Percentiles rank a stretch among this genome's conserved stretches.
These are phyloP conservation scores for Vanrija humicola DNA, from an alignment of 1,284 basidiomycete genomes.

Conservation along the genomic window DNA sequence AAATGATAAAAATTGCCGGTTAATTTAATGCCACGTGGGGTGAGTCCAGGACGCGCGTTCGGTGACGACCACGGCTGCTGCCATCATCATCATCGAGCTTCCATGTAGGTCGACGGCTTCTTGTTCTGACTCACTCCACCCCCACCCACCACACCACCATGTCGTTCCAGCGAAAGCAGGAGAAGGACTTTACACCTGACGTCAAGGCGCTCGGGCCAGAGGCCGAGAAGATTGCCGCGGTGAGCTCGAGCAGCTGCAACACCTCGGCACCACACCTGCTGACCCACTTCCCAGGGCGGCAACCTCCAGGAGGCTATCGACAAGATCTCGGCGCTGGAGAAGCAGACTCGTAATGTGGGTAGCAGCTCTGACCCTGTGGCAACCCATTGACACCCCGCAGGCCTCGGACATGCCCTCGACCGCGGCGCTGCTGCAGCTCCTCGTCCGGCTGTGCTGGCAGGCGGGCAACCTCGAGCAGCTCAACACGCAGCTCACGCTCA, in stretches of 20 bases:
- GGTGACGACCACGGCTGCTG: background rate
- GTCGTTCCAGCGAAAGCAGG: slow-evolving; percentile 52
- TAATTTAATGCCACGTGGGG: slow-evolving; percentile 11
- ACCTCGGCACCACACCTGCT: background rate
- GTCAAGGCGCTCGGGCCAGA: slow-evolving; percentile 52
- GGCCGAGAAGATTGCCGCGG: slow-evolving; percentile 51
- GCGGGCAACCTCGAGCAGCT: slow-evolving; percentile 60
- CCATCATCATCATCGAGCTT: slow-evolving; percentile 1
- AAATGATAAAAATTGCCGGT: slow-evolving; percentile 10
- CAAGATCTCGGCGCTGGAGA: slow-evolving; percentile 83
- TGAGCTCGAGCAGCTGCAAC: slow-evolving; percentile 19
- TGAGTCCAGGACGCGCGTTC: slow-evolving; percentile 7
- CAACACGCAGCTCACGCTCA: slow-evolving; percentile 65
- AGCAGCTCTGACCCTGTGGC: background rate
- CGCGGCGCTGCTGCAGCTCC: slow-evolving; percentile 44
- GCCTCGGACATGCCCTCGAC: slow-evolving; percentile 91
- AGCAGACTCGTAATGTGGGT: slow-evolving; percentile 90
- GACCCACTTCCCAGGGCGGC: slow-evolving; percentile 52
- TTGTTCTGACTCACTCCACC: background rate
- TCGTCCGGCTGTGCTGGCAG: slow-evolving; percentile 53
- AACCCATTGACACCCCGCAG: slow-evolving; percentile 50
- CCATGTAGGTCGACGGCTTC: background rate
- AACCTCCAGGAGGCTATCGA: slow-evolving; percentile 82
- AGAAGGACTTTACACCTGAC: slow-evolving; percentile 55
- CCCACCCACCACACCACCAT: slow-evolving; percentile 19